Base-by-base conservation (phyloP, 495 filamentous ascomycete species). In the Echria macrotheca region DNA sequence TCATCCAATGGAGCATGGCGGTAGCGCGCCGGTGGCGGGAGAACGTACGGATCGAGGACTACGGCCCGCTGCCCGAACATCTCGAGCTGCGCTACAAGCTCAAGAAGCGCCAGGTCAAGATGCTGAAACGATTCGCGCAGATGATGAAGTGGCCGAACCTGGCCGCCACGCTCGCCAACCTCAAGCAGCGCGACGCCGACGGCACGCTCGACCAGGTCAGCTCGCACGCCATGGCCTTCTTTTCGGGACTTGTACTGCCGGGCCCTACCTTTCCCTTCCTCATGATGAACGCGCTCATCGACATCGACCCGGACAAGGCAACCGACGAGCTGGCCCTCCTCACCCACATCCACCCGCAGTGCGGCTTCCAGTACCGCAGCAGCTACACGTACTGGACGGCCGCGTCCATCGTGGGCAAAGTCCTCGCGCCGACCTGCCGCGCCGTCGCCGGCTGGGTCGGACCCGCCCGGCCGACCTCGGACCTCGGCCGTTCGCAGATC, bases 121-220 rank as follows among this genome's bases (percentile, higher is more conserved):
- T 80, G 52, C 70, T 88, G 31, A 75, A 76, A 49, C 72, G 75
- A 14, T 86, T 88, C 53, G 80, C 82, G 10, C 74, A 78, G 55
- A 80, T 75, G 42, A 76, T 88, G 70, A 85, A 85, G 57, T 88
- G 84, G 84, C 82, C 83, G 7, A 84, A 86, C 56, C 78, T 85
- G 50, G 64, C 64, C 44, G 76, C 82, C 49, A 77, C 85, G 17
- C 67, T 84, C 40, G 69, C 70, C 35, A 66, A 70, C 12, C 73
- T 87, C 43, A 76, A 74, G 47, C 73, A 81, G 47, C 72, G 72
- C 50, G 78, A 83, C 43, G 63, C 59, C 24, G 71, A 77, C 29
- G 69, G 68, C 24, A 63, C 75, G 7, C 66, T 86, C 5, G 77
- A 84, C 55, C 69, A 77, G 37, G 69, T 82, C 55, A 80, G 75